These are phyloP conservation scores for Phytophthora citrophthora DNA, from an alignment of 352 stramenopile genomes.

Conservation along the genomic window DNA sequence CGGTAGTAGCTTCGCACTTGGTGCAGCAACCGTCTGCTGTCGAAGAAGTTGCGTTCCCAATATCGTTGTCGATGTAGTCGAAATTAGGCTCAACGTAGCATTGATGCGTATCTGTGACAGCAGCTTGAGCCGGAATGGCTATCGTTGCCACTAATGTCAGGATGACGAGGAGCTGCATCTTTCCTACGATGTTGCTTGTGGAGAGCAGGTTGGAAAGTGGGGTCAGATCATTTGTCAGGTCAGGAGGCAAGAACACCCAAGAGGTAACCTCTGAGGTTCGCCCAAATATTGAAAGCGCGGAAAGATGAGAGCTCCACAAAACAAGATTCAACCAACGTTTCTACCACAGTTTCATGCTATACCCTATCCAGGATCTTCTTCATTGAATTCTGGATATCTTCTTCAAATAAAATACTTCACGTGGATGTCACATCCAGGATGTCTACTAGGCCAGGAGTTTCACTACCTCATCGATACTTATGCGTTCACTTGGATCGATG, in stretches of 20 bases:
- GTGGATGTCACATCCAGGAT: too few species aligned
- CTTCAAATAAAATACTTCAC: neutral
- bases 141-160: neutral
- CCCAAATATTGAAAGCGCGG: neutral
- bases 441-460: neutral
- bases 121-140: conserved; percentile 1
- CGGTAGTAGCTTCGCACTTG: conserved; percentile 22
- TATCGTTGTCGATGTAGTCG: conserved; percentile 40
- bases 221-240: neutral
- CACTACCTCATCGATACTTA: conserved; percentile 27
- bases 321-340: neutral
- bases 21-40: conserved; percentile 22
- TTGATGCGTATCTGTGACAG: conserved; percentile 22
- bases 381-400: too few species aligned
- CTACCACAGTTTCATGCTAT: too few species aligned
- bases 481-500: conserved; percentile 13
- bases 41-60: conserved; percentile 17
- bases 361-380: too few species aligned
- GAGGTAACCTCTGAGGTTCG: neutral
- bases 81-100: conserved; percentile 30
- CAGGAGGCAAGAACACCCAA: neutral
- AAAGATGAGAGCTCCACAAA: conserved; percentile 9
- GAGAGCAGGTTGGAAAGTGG: conserved; percentile 10
- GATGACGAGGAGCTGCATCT: conserved; percentile 8
- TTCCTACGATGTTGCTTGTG: neutral